Conservation (phyloP, 192 early-diverging fungal species). For the Obelidium mucronatum region DNA sequence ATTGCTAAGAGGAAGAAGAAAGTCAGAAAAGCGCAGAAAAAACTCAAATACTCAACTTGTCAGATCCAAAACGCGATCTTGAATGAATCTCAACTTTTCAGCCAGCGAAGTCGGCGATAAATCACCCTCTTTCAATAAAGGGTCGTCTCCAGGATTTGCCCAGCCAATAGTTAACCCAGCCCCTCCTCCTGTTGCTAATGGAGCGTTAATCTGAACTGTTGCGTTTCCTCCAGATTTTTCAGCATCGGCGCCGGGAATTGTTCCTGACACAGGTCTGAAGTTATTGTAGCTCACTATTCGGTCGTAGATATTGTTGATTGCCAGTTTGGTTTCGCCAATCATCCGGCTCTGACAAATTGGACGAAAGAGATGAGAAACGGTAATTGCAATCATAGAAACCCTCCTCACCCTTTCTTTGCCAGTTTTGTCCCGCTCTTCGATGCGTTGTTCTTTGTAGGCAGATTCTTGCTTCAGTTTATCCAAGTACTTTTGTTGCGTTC, state of each 20-base stretch:
- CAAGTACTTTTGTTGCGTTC: conserved; percentile 61
- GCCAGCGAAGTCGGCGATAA: conserved; percentile 44
- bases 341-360: conserved; percentile 52
- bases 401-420: conserved; percentile 58
- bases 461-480: conserved; percentile 61
- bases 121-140: conserved; percentile 36
- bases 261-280: neutral
- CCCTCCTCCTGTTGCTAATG: conserved; percentile 10
- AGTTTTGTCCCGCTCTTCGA: conserved; percentile 61
- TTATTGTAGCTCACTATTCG: conserved; percentile 39
- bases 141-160: conserved; percentile 18
- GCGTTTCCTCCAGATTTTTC: conserved; percentile 9
- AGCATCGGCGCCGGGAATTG: neutral
- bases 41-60: conserved; percentile 43
- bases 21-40: neutral
- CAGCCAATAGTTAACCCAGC: conserved; percentile 3
- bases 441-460: conserved; percentile 56
- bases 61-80: conserved; percentile 59
- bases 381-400: conserved; percentile 10
- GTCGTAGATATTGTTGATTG: conserved; percentile 68
- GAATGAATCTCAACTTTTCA: conserved; percentile 63
- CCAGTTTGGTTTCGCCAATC: conserved; percentile 63
- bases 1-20: conserved; percentile 39
- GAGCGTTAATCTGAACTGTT: conserved; percentile 1
- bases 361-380: neutral